A percentile compares a stretch with the other conserved stretches of the same genome.
phyloP scores from a whole-genome alignment of 2,329 filamentous ascomycete species.

The Aspergillus sp. region DNA sequence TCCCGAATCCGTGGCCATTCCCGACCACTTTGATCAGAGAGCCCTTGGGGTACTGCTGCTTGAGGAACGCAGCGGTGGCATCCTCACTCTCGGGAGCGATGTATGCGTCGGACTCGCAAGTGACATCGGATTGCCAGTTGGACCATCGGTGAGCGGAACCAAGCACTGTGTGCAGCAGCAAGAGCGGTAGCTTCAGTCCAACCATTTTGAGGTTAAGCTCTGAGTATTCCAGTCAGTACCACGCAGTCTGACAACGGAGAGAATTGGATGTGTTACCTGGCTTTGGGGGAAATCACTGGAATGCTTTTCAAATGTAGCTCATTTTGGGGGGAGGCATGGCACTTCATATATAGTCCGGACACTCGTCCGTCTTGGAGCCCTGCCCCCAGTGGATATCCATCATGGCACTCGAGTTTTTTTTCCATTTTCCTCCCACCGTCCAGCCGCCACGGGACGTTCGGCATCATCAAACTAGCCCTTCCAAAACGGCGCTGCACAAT shows the following conservation, averaged over 20 bases:
- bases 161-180: slow-evolving; percentile 4
- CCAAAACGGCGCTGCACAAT: not conserved
- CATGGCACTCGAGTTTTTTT: not conserved
- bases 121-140: slow-evolving; percentile 14
- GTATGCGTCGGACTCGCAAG: slow-evolving; percentile 10
- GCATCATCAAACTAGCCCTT: not conserved
- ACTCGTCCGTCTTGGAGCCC: not conserved
- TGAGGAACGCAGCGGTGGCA: slow-evolving; percentile 7
- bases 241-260: not conserved
- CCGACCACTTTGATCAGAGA: slow-evolving; percentile 12
- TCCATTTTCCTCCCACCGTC: too few relatives aligned
- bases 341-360: not conserved
- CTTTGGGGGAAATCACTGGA: not conserved
- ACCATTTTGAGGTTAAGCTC: not conserved
- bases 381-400: not conserved
- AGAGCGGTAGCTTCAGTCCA: slow-evolving; percentile 3
- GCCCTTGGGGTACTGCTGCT: slow-evolving; percentile 6
- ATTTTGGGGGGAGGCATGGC: not conserved
- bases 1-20: slow-evolving; percentile 15
- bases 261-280: not conserved
- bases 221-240: not conserved
- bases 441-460: too few relatives aligned
- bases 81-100: slow-evolving; percentile 8
- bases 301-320: not conserved
- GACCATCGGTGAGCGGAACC: slow-evolving; percentile 10